Evolutionary conservation across 139 green algal species (phyloP), one percentile per base, ranked within the genome.

Genomic region (Chlorella sp.): DNA sequence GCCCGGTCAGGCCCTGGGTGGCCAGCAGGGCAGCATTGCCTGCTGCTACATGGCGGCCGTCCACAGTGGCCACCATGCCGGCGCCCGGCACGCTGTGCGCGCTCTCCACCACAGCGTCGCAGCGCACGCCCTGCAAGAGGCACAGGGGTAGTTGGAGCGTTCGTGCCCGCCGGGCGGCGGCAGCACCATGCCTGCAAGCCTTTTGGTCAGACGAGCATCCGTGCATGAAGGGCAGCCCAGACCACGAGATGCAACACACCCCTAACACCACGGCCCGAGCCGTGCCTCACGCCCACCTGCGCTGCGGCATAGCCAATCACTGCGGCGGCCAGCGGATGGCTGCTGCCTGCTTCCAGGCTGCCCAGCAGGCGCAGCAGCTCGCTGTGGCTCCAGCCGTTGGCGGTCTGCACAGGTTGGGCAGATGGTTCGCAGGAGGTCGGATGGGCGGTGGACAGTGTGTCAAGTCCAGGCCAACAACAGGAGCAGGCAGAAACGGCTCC

Each of bases 301-400:
- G 73, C 51, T 12, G 60, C 56, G 1, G 85, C 83, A 44, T 79
- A 79, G 12, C 72, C 72, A 47, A 79, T 28, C 38, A 95, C 87
- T 36, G 91, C 91, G 0, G 69, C 67, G 0, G 92, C 95, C 13
- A 98, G 88, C 2, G 95, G 94, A 83, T 98, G 95, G 0, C 88
- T 94, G 62, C 93, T 93, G 34, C 87, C 79, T 1, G 83, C 78
- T 87, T 98, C 95, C 64, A 95, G 88, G 18, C 91, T 88, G 32
- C 92, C 95, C 28, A 94, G 93, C 44, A 96, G 87, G 44, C 81
- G 72, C 76, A 98, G 90, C 83, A 97, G 72, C 26, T 64, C 41
- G 25, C 32, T 26, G 28, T 2, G 16, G 1, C 44, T 5, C 70
- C 72, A 79, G 41, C 72, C 72, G 26, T 25, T 28, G 26, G 4